Percentiles rank a stretch among this genome's conserved stretches.
phyloP scores from a whole-genome alignment of 2,329 filamentous ascomycete genomes.

The Cytospora piceae region DNA sequence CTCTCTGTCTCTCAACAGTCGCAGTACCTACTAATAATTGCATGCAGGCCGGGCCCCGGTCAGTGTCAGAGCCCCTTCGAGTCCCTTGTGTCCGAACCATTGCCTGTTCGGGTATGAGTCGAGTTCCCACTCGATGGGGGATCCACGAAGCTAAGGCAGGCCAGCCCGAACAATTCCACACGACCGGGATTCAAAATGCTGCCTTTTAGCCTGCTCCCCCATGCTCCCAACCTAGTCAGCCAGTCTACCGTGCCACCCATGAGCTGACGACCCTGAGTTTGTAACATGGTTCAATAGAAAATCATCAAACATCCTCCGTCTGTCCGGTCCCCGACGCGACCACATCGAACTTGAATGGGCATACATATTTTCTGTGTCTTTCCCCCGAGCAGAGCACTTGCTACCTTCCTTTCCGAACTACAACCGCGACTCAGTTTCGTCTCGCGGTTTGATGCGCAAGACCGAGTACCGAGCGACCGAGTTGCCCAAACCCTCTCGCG shows the following conservation, averaged over 20 bases:
- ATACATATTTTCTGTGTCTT: neutral
- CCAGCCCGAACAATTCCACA: conserved; percentile 20
- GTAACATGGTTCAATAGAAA: neutral
- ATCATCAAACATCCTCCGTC: conserved; percentile 23
- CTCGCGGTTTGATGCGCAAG: conserved; percentile 11
- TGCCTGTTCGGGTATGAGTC: conserved; percentile 19
- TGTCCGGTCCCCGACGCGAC: conserved; percentile 22
- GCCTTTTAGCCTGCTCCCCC: neutral
- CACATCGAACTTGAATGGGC: neutral
- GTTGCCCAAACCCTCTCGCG: conserved; percentile 13
- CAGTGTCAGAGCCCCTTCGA: neutral
- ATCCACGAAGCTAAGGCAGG: conserved; percentile 20
- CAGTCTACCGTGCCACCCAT: conserved; percentile 5
- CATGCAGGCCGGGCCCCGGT: neutral
- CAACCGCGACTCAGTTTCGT: neutral
- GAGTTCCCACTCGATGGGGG: conserved; percentile 14
- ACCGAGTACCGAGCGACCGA: conserved; percentile 22
- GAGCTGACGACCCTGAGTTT: conserved; percentile 15
- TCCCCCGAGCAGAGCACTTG: neutral
- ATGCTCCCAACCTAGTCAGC: neutral
- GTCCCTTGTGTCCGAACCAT: conserved; percentile 28
- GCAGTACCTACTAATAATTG: neutral
- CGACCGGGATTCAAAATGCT: conserved; percentile 24
- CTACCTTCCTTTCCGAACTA: conserved; percentile 12
- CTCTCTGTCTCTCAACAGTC: neutral